A percentile compares a stretch with the other conserved stretches of the same genome.
Conservation (phyloP, 805 yeast species). For the Pichia pseudocactophila region DNA sequence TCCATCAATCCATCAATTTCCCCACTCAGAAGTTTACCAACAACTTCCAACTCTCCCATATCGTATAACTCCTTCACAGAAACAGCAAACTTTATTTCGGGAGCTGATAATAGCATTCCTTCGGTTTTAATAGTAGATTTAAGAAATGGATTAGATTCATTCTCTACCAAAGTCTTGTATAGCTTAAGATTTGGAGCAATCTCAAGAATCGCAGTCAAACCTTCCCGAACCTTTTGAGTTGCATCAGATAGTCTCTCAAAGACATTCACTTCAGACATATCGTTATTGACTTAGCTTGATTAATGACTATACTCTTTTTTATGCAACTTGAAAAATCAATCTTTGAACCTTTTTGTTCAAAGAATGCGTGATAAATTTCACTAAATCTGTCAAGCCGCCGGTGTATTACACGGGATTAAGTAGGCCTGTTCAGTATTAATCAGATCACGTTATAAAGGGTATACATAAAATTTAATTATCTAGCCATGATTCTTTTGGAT, state of each 20-base stretch:
- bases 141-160: conserved; percentile 19
- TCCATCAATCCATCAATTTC: conserved; percentile 19
- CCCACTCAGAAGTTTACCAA: conserved; percentile 43
- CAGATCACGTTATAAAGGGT: no score
- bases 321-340: no score
- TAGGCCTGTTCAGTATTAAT: no score
- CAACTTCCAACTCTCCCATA: conserved; percentile 36
- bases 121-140: conserved; percentile 13
- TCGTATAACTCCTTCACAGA: conserved; percentile 45
- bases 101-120: conserved; percentile 36
- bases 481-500: conserved; percentile 24
- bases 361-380: background rate
- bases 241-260: conserved; percentile 9
- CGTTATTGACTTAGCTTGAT: no score
- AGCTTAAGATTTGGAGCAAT: conserved; percentile 10
- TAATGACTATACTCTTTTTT: no score
- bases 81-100: conserved; percentile 50
- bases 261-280: background rate
- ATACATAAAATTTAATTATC: conserved; percentile 9
- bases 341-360: no score
- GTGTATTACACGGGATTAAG: no score
- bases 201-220: conserved; percentile 6
- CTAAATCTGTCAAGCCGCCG: no score
- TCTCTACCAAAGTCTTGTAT: conserved; percentile 11
- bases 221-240: background rate